Evolutionary conservation across 306 rosid genomes (phyloP), one percentile per base, ranked within the genome.

Genomic region (Lotus japonicus): DNA sequence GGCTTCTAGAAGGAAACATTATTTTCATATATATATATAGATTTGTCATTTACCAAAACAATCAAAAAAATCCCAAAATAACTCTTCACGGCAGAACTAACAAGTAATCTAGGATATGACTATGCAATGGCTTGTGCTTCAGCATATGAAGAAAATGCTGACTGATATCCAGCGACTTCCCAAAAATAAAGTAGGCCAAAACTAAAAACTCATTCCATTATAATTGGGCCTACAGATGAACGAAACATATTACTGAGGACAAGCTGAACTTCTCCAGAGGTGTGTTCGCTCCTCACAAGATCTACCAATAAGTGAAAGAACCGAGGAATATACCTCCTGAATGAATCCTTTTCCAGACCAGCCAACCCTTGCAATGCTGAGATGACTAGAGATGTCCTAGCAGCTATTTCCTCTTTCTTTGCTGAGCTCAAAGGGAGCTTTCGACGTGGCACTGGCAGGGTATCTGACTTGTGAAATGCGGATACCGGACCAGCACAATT

Each of bases 261-360:
- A 72, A 41, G 79, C 79, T 88, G 99, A 84, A 90, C 99, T 84
- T 88, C 97, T 64, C 92, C 92, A 12, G 99, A 88, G 64, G 85
- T 58, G 76, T 94, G 97, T 70, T 90, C 97, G 75, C 96, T 85
- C 84, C 81, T 77, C 70, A 94, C 90, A 15, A 94, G 95, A 80
- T 88, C 96, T 58, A 88, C 90, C 77, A 94, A 80, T 80, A 87
- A 78, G 49, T 89, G 99, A 82, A 88, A 90, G 84, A 94, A 76
- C 71, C 69, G 85, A 0, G 90, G 82, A 51, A 80, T 76, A 46
- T 85, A 81, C 87, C 87, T 85, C 77, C 75, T 84, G 71, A 90
- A 88, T 16, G 90, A 81, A 46, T 79, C 89, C 76, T 66, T 85
- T 62, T 81, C 80, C 72, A 86, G 74, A 77, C 79, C 83, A 56